Evolutionary conservation across 805 yeast genomes (phyloP).

Genomic region (Wickerhamomyces strasburgensis): DNA sequence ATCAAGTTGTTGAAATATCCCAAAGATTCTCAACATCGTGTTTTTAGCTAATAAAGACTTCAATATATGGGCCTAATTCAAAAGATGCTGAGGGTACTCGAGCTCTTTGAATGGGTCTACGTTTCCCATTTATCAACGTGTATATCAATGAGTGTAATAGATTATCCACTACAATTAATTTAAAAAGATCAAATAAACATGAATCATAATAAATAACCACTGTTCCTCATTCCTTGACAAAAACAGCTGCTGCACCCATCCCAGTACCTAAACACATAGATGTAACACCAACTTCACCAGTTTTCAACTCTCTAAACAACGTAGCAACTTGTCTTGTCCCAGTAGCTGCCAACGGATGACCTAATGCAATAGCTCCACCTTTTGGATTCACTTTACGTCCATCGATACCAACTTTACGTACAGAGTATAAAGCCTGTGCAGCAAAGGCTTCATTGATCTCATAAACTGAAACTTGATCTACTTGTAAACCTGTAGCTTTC

Average conservation of each 20-base stretch:
- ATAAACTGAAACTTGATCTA: slow-evolving; percentile 65
- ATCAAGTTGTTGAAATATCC: no score
- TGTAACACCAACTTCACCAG: slow-evolving; percentile 83
- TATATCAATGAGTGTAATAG: no score
- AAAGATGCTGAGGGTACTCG: no score
- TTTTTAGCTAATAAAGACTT: no score
- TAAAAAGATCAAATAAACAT: no score
- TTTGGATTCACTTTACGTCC: slow-evolving; percentile 72
- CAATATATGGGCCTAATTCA: no score
- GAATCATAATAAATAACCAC: no score
- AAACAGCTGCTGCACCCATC: slow-evolving; percentile 94
- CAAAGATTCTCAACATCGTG: no score
- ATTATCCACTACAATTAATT: no score
- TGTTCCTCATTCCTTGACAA: slow-evolving; percentile 60
- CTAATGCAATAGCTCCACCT: slow-evolving; percentile 96
- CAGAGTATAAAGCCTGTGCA: slow-evolving; percentile 82
- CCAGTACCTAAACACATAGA: slow-evolving; percentile 99
- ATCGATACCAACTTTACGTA: slow-evolving; percentile 63
- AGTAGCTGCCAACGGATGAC: slow-evolving; percentile 87
- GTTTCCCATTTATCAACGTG: no score
- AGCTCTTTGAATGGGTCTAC: no score
- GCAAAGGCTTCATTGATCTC: slow-evolving; percentile 98
- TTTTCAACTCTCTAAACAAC: slow-evolving; percentile 68
- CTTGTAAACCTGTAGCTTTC: slow-evolving; percentile 50
- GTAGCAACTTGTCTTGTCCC: slow-evolving; percentile 95